A percentile compares a stretch with the other conserved stretches of the same genome.
phyloP scores from a whole-genome alignment of 1,139 yeast species.

The Schwanniomyces etchellsii region DNA sequence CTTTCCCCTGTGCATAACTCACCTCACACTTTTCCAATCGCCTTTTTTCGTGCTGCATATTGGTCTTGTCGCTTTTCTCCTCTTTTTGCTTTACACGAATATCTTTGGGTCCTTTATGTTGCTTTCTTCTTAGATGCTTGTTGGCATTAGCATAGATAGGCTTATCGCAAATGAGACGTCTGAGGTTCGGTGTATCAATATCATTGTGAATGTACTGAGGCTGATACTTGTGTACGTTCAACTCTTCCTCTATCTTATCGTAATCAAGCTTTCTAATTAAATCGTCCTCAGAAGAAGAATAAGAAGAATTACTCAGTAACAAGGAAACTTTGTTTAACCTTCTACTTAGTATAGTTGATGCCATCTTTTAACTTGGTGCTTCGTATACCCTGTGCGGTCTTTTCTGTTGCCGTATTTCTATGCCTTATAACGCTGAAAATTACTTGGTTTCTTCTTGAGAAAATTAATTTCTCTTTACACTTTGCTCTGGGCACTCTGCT shows the following conservation, averaged over 20 bases:
- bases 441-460: too few relatives aligned
- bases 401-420: too few relatives aligned
- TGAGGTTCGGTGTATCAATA: constrained; percentile 32
- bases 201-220: constrained; percentile 39
- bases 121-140: constrained; percentile 9
- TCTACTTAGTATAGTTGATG: constrained; percentile 8
- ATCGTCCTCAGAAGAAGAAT: constrained; percentile 12
- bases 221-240: constrained; percentile 33
- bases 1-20: constrained; percentile 1
- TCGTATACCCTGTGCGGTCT: too few relatives aligned
- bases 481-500: too few relatives aligned
- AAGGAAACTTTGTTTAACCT: constrained; percentile 10
- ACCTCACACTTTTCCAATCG: constrained; percentile 1
- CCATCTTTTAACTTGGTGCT: too few relatives aligned
- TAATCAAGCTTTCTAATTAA: constrained; percentile 25
- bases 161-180: constrained; percentile 29
- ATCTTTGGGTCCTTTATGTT: constrained; percentile 7
- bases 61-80: constrained; percentile 4
- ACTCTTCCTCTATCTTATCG: constrained; percentile 30
- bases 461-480: too few relatives aligned
- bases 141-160: constrained; percentile 42
- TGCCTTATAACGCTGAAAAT: too few relatives aligned
- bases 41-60: constrained; percentile 1
- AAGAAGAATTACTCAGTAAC: constrained; percentile 3
- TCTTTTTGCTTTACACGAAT: constrained; percentile 7